Evolutionary conservation across 768 basidiomycete species (phyloP).

Genomic region (Tylopilus balloui): DNA sequence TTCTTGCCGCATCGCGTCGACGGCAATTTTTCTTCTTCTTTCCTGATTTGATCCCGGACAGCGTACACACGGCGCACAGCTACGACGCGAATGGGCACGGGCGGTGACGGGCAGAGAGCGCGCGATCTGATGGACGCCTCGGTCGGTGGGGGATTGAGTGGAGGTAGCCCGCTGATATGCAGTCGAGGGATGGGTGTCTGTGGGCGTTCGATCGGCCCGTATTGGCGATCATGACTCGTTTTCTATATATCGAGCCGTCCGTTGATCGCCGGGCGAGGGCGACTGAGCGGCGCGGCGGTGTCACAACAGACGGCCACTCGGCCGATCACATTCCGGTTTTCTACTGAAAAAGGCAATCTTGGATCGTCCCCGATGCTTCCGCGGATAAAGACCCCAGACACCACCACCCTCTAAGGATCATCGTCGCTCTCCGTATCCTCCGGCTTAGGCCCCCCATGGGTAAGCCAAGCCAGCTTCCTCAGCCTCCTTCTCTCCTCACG

Average conservation of each 20-base stretch:
- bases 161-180: too few relatives aligned
- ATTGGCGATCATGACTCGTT: constrained; percentile 20
- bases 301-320: too few relatives aligned
- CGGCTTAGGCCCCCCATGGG: constrained; percentile 74
- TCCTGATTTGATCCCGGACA: not conserved
- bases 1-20: not conserved
- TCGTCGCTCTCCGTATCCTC: constrained; percentile 76
- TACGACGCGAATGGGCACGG: constrained; percentile 5
- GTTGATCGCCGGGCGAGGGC: constrained; percentile 16
- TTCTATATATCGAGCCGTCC: not conserved
- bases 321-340: too few relatives aligned
- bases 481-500: constrained; percentile 80
- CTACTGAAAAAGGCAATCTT: constrained; percentile 27
- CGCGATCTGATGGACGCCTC: constrained; percentile 1
- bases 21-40: not conserved
- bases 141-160: constrained; percentile 13
- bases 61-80: not conserved
- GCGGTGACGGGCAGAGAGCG: constrained; percentile 1
- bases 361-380: constrained; percentile 31
- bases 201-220: not conserved
- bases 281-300: constrained; percentile 17
- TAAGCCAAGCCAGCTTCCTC: constrained; percentile 81
- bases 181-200: too few relatives aligned
- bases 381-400: constrained; percentile 27
- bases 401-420: constrained; percentile 18